These are phyloP conservation scores for Mycena epipterygia DNA, from an alignment of 768 basidiomycete species.

Conservation along the genomic window DNA sequence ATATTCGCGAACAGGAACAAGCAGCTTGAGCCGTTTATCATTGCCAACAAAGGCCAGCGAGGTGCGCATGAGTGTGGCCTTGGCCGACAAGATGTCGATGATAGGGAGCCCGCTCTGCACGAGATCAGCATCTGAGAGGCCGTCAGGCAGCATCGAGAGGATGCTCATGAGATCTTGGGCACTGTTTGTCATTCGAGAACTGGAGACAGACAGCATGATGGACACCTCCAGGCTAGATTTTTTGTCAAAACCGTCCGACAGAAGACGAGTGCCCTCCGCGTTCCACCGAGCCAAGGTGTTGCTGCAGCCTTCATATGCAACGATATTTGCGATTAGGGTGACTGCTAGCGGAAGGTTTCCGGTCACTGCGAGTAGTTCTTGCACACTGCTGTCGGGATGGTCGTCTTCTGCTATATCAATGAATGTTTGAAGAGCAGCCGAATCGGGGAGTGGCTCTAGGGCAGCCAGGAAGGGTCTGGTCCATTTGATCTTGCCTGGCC, in stretches of 20 bases:
- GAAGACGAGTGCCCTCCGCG: neutral
- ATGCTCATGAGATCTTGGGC: slow-evolving; percentile 10
- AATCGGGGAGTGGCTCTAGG: neutral
- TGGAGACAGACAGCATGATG: neutral
- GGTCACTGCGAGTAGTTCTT: neutral
- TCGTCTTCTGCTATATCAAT: slow-evolving; percentile 9
- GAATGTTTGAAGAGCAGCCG: slow-evolving; percentile 2
- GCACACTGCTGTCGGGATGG: neutral
- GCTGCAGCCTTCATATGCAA: neutral
- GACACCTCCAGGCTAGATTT: slow-evolving; percentile 14
- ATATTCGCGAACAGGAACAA: slow-evolving; percentile 15
- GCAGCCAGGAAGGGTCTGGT: slow-evolving; percentile 5
- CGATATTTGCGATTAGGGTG: neutral
- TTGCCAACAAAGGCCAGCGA: neutral
- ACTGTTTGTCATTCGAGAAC: neutral
- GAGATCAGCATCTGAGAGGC: slow-evolving; percentile 10
- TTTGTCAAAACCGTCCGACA: slow-evolving; percentile 8
- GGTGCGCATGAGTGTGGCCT: neutral
- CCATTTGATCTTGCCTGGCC: slow-evolving; percentile 5
- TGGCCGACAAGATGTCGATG: neutral
- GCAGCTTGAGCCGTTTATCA: neutral
- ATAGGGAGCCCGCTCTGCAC: neutral
- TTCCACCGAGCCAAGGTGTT: neutral
- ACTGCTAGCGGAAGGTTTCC: slow-evolving; percentile 1
- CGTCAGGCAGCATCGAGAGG: slow-evolving; percentile 7